These are phyloP conservation scores for Candida yuanshanica DNA, from an alignment of 805 yeast genomes.

Conservation along the genomic window DNA sequence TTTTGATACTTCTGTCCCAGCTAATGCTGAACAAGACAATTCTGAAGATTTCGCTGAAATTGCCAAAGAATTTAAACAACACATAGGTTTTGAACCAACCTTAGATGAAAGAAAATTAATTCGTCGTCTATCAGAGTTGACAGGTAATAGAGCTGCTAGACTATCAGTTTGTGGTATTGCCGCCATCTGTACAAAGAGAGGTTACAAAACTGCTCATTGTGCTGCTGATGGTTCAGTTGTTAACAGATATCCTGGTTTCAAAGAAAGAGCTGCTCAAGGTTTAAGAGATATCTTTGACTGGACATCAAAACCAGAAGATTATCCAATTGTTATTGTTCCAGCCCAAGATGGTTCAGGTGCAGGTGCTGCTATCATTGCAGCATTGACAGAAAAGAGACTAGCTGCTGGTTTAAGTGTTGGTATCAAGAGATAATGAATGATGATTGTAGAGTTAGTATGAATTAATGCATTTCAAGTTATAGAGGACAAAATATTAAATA, in stretches of 20 bases:
- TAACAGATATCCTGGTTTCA: slow-evolving; percentile 90
- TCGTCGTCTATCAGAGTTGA: slow-evolving; percentile 76
- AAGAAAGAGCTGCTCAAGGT: slow-evolving; percentile 82
- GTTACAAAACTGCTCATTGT: slow-evolving; percentile 69
- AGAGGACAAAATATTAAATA: not conserved
- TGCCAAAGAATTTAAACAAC: slow-evolving; percentile 53
- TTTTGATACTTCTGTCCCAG: slow-evolving; percentile 87
- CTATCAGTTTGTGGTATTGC: slow-evolving; percentile 93
- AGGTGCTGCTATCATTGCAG: slow-evolving; percentile 98
- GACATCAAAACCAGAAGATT: slow-evolving; percentile 43
- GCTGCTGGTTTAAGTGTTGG: slow-evolving; percentile 68
- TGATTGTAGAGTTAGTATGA: not conserved
- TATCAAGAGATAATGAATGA: slow-evolving; percentile 15
- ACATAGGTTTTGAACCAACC: slow-evolving; percentile 61
- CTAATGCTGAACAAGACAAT: slow-evolving; percentile 84
- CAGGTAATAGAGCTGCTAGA: slow-evolving; percentile 91
- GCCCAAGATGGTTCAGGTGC: slow-evolving; percentile 98
- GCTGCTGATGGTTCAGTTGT: slow-evolving; percentile 98
- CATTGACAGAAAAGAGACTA: slow-evolving; percentile 79
- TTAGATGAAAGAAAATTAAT: slow-evolving; percentile 74
- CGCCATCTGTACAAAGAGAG: slow-evolving; percentile 85
- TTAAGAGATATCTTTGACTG: slow-evolving; percentile 86
- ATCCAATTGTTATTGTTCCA: slow-evolving; percentile 80
- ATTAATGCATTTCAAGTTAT: not conserved
- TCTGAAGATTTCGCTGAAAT: slow-evolving; percentile 77